Evolutionary conservation across 2,329 filamentous ascomycete genomes (phyloP).

Genomic region (Epichloe coenophiala): DNA sequence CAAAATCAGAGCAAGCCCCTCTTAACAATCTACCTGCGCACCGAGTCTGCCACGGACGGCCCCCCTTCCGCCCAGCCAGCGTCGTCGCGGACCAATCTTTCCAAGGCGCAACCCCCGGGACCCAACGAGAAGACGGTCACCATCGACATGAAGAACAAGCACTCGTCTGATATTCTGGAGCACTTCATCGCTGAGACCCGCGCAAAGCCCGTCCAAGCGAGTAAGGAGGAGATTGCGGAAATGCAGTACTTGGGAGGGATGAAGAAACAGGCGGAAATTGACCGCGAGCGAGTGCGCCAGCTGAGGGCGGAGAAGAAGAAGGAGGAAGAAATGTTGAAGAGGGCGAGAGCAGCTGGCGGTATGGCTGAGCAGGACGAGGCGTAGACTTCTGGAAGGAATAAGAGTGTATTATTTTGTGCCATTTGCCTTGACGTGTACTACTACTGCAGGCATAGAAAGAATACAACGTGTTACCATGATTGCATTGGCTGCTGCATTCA

Average conservation of each 20-base stretch:
- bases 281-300: conserved; percentile 39
- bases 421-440: conserved; percentile 12
- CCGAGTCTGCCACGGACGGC: conserved; percentile 16
- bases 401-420: conserved; percentile 1
- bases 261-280: conserved; percentile 34
- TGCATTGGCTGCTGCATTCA: background rate
- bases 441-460: conserved; percentile 5
- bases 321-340: conserved; percentile 40
- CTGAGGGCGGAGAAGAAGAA: conserved; percentile 43
- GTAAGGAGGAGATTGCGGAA: conserved; percentile 44
- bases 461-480: background rate
- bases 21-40: conserved; percentile 52
- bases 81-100: conserved; percentile 34
- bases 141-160: conserved; percentile 51
- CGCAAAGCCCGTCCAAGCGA: conserved; percentile 42
- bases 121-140: conserved; percentile 36
- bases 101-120: conserved; percentile 35
- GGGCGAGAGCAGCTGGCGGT: conserved; percentile 26
- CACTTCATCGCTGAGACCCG: conserved; percentile 50
- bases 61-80: conserved; percentile 24
- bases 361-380: conserved; percentile 20
- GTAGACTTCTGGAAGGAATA: conserved; percentile 4
- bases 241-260: conserved; percentile 44
- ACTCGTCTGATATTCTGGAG: conserved; percentile 47
- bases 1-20: conserved; percentile 42